These are phyloP conservation scores for Kazachstania sp. DNA, from an alignment of 1,139 yeast species.

Conservation along the genomic window DNA sequence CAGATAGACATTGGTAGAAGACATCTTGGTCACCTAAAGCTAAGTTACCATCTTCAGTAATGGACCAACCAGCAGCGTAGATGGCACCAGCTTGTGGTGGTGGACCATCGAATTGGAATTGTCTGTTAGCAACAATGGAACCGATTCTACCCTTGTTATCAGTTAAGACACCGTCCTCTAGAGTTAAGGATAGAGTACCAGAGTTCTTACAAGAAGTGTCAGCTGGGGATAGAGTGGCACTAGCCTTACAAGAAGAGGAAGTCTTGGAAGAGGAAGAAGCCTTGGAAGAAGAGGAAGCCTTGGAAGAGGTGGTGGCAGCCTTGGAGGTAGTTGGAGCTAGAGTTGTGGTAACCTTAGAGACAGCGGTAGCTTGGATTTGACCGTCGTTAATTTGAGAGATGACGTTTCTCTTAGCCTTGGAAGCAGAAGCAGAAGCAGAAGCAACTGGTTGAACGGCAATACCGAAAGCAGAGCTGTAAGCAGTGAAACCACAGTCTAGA, in stretches of 20 bases:
- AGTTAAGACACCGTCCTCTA: constrained; percentile 45
- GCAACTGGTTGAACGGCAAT: constrained; percentile 28
- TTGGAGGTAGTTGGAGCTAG: constrained; percentile 30
- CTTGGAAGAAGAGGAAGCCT: constrained; percentile 36
- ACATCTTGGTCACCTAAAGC: constrained; percentile 60
- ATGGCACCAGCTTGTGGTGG: constrained; percentile 84
- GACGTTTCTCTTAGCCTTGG: constrained; percentile 19
- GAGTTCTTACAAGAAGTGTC: constrained; percentile 41
- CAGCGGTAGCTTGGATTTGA: constrained; percentile 38
- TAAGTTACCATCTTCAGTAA: constrained; percentile 53
- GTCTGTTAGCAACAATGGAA: constrained; percentile 76
- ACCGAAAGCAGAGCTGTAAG: constrained; percentile 41
- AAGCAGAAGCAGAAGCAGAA: constrained; percentile 28
- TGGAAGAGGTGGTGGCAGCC: constrained; percentile 33
- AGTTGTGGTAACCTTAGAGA: constrained; percentile 25
- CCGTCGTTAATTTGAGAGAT: constrained; percentile 43
- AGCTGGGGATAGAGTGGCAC: constrained; percentile 24
- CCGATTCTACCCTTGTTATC: constrained; percentile 67
- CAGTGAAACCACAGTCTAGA: constrained; percentile 34
- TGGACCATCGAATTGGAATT: constrained; percentile 84
- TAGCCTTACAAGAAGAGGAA: constrained; percentile 62
- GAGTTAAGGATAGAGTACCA: constrained; percentile 46
- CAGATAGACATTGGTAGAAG: constrained; percentile 68
- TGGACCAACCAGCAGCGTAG: constrained; percentile 74
- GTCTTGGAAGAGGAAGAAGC: constrained; percentile 17